These are phyloP conservation scores for Pseudodiploospora longispora DNA, from an alignment of 2,329 filamentous ascomycete genomes.

Conservation along the genomic window DNA sequence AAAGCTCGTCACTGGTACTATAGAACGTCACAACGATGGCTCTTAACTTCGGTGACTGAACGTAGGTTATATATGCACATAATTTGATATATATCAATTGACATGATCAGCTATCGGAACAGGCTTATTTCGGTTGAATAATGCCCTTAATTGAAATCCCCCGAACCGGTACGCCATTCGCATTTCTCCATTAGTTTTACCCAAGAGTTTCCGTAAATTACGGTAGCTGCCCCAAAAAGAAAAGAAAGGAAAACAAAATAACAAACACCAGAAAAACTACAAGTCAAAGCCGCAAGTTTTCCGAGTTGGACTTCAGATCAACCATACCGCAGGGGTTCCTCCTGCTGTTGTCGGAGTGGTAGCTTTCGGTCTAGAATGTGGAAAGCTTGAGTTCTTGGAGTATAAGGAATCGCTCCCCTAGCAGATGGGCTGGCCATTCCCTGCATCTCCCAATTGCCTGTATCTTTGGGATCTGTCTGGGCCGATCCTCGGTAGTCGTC, in stretches of 20 bases:
- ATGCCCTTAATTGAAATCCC: no score
- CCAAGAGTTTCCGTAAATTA: no score
- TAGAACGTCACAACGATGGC: no score
- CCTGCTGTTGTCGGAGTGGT: slow-evolving; percentile 34
- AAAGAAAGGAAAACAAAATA: not conserved
- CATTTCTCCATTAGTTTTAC: no score
- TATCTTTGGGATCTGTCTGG: slow-evolving; percentile 28
- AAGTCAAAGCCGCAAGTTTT: not conserved
- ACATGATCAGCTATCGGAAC: not conserved
- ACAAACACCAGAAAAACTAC: not conserved
- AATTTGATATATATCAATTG: not conserved
- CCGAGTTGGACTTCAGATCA: not conserved
- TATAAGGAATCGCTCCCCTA: slow-evolving; percentile 39
- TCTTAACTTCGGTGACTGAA: no score
- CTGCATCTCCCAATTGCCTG: slow-evolving; percentile 51
- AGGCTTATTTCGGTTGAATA: no score
- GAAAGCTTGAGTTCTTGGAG: slow-evolving; percentile 61
- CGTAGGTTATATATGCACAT: not conserved
- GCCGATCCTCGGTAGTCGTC: slow-evolving; percentile 12
- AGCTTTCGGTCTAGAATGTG: slow-evolving; percentile 52
- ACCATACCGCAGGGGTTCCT: slow-evolving; percentile 5
- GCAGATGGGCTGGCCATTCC: slow-evolving; percentile 19
- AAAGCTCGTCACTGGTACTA: no score
- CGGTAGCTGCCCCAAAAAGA: no score
- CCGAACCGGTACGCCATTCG: no score